Base-by-base conservation (phyloP, 345 rosid genomes). In the Rhizophora apiculata region DNA sequence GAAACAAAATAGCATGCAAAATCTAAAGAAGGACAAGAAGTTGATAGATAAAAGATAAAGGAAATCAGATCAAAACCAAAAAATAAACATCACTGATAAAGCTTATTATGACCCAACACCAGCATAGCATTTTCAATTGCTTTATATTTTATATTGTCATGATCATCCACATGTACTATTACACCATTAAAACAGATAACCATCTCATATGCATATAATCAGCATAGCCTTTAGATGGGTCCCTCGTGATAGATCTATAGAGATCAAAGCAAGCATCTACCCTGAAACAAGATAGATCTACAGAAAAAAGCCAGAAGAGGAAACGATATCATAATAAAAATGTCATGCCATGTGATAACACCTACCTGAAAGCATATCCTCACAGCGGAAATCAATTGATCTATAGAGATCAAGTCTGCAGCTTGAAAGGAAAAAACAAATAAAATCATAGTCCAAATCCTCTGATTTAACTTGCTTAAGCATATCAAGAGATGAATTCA, bases 341-440 rank as follows among this genome's bases (percentile, higher is more conserved):
- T 53, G 32, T 27, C 31, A 46, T 27, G 55, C 24, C n/a, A 29
- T 3, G 39, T 54, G 29, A 63, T 60, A 60, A 65, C 54, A 69
- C 54, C 43, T 67, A 91, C 98, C 91, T 80, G 84, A 80, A 78
- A 94, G 80, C 98, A 94, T 94, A 62, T 88, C 90, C 81, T 94
- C 98, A 75, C 98, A 91, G 60, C 97, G 87, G 72, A 78, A 80
- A 71, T 94, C 98, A 69, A 94, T 88, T 48, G 83, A 79, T 81
- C 95, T 89, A 56, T 94, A 94, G 54, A 94, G 91, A 78, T 92
- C 96, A 75, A 88, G 68, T 68, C 97, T 79, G 63, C 84, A 87
- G 73, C 81, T 88, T 69, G 97, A 94, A 74, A 94, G 84, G 83
- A 91, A 91, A 80, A 87, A 85, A 74, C 98, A 94, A 64, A 82